Base-by-base conservation (phyloP, 208 protist genomes). In the Angomonas ambiguus region DNA sequence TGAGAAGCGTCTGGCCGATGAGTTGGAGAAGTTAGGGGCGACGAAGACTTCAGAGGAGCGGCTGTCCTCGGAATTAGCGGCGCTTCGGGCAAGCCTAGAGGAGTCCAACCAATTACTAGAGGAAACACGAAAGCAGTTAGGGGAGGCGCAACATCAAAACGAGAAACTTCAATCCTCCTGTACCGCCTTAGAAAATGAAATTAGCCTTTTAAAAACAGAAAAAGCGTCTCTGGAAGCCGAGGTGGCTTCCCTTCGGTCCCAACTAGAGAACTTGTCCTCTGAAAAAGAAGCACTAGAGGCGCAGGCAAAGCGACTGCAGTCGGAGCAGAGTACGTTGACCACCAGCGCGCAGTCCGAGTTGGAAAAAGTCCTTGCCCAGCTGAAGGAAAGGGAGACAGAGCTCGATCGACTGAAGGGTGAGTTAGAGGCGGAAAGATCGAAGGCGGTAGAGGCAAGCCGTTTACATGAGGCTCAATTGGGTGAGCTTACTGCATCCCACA, bases 171-270 rank as follows among this genome's bases (percentile, higher is more conserved):
- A 33, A 3, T 70, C 76, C 10, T 48, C 74, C 34, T 24, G 62
- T 22, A 58, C 51, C 20, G 53, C 68, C 24, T 8, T 68, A 32
- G 63, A 80, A 32, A 79, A 81, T 49, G 67, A 75, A 31, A 5
- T 69, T 18, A 68, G 35, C 35, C 13, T 79, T 31, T n/a, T 69
- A 30, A 64, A 77, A 65, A 67, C 76, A 4, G n/a, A 71, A 34
- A 57, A 49, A 22, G 27, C 18, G 31, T 34, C 71, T 4, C 48
- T 49, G 18, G 35, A 69, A 32, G 48, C 38, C 28, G 67, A 79
- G 32, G 20, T 35, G 2, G 28, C 59, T 8, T 35, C 30, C 3
- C 42, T 59, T 28, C 56, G 41, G 8, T 34, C 13, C 10, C 59
- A 69, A 25, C n/a, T 51, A 16, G 61, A 72, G 20, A 53, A 48